Evolutionary conservation across 257 asterid genomes (phyloP).

Genomic region (Penstemon barbatus): DNA sequence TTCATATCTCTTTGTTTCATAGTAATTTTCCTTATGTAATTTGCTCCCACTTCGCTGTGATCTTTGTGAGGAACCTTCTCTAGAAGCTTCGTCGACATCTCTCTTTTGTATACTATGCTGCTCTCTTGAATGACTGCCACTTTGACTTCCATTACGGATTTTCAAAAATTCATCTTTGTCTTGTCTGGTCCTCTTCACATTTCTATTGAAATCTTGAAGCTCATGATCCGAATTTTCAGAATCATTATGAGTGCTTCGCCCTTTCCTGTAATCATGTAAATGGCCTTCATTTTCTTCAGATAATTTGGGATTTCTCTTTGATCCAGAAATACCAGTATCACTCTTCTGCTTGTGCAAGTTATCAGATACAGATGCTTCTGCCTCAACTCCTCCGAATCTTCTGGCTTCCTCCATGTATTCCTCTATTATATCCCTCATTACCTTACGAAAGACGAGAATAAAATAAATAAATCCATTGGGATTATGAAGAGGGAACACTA

Average conservation of each 20-base stretch:
- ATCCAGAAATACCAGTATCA: constrained; percentile 34
- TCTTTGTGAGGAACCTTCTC: constrained; percentile 36
- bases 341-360: constrained; percentile 30
- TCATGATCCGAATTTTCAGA: constrained; percentile 34
- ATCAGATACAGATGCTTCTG: constrained; percentile 38
- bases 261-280: constrained; percentile 38
- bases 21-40: constrained; percentile 32
- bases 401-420: constrained; percentile 81
- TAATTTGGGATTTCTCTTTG: constrained; percentile 32
- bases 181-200: constrained; percentile 34
- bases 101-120: constrained; percentile 34
- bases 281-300: constrained; percentile 32
- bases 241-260: constrained; percentile 27
- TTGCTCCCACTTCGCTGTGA: constrained; percentile 40
- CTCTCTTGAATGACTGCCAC: constrained; percentile 33
- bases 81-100: constrained; percentile 31
- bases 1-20: constrained; percentile 35
- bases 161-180: constrained; percentile 31
- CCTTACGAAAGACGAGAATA: constrained; percentile 41
- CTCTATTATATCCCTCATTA: constrained; percentile 76
- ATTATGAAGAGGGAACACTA: neutral
- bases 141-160: constrained; percentile 31
- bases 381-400: constrained; percentile 46
- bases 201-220: constrained; percentile 33
- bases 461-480: constrained; percentile 17